These are phyloP conservation scores for Podospora conica DNA, from an alignment of 495 filamentous ascomycete species.

Conservation along the genomic window DNA sequence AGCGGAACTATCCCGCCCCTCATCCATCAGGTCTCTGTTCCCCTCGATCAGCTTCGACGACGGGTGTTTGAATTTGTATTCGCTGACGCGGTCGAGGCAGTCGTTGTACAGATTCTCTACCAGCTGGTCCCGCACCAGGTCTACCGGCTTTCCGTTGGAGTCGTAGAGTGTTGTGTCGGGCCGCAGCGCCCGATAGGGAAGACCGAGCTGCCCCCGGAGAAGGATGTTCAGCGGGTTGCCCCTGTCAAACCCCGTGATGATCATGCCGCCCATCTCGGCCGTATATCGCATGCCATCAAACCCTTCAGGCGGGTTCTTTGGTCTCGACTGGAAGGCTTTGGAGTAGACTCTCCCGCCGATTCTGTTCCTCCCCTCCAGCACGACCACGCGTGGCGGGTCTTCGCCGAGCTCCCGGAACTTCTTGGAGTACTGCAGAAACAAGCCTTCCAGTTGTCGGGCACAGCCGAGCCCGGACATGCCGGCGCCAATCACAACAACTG, in stretches of 20 bases:
- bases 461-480: slow-evolving; percentile 90
- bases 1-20: slow-evolving; percentile 66
- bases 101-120: slow-evolving; percentile 92
- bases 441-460: slow-evolving; percentile 80
- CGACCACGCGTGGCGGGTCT: slow-evolving; percentile 63
- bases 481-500: slow-evolving; percentile 84
- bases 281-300: slow-evolving; percentile 62
- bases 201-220: slow-evolving; percentile 81
- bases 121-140: slow-evolving; percentile 70
- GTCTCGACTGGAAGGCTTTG: slow-evolving; percentile 56
- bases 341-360: slow-evolving; percentile 96
- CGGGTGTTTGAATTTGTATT: slow-evolving; percentile 71
- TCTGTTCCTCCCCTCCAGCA: slow-evolving; percentile 81
- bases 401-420: slow-evolving; percentile 56
- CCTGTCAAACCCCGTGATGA: slow-evolving; percentile 92
- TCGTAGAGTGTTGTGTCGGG: slow-evolving; percentile 90
- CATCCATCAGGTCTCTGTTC: slow-evolving; percentile 75
- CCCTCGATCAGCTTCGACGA: slow-evolving; percentile 71
- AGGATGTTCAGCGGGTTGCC: slow-evolving; percentile 91
- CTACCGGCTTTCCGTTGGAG: slow-evolving; percentile 71
- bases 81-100: slow-evolving; percentile 81
- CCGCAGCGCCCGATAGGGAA: slow-evolving; percentile 76
- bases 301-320: slow-evolving; percentile 18
- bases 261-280: slow-evolving; percentile 94
- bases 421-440: slow-evolving; percentile 71